These are phyloP conservation scores for Neodidymelliopsis sp. DNA, from an alignment of 2,329 filamentous ascomycete species.

Conservation along the genomic window DNA sequence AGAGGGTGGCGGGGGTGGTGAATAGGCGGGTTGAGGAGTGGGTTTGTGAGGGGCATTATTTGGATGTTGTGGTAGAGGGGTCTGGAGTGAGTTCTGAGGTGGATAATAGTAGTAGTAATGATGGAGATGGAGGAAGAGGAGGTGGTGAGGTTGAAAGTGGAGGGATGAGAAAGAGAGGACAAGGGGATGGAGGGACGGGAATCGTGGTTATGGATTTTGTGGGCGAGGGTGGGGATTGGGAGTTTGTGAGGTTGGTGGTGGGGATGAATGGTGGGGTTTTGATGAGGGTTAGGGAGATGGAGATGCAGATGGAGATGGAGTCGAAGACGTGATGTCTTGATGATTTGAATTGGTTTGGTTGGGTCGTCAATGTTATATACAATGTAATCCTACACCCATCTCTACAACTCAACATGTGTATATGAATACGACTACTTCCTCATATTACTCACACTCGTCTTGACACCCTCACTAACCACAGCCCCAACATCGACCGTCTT, in stretches of 20 bases:
- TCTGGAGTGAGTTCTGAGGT: slow-evolving; percentile 12
- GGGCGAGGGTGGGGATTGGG: slow-evolving; percentile 86
- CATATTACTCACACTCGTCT: not conserved
- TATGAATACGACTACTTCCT: not conserved
- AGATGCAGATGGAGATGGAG: not conserved
- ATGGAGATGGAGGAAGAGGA: slow-evolving; percentile 15
- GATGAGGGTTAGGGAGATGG: slow-evolving; percentile 9
- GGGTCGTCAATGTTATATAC: not conserved
- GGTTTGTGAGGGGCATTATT: slow-evolving; percentile 62
- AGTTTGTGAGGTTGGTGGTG: slow-evolving; percentile 83
- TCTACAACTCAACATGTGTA: not conserved
- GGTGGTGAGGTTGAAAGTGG: slow-evolving; percentile 56
- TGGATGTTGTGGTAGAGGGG: too few relatives aligned
- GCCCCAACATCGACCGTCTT: slow-evolving; percentile 37
- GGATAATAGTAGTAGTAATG: slow-evolving; percentile 31
- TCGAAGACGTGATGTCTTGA: not conserved
- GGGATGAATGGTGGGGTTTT: slow-evolving; percentile 80
- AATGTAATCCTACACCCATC: not conserved
- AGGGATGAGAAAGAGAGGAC: too few relatives aligned
- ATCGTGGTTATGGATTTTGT: slow-evolving; percentile 96
- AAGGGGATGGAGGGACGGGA: slow-evolving; percentile 83
- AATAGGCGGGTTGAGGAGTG: slow-evolving; percentile 77
- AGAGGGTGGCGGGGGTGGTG: slow-evolving; percentile 84
- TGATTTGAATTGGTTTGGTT: not conserved
- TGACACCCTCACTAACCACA: slow-evolving; percentile 31